Evolutionary conservation across 768 basidiomycete genomes (phyloP).

Genomic region (Phaffia tasmanica): DNA sequence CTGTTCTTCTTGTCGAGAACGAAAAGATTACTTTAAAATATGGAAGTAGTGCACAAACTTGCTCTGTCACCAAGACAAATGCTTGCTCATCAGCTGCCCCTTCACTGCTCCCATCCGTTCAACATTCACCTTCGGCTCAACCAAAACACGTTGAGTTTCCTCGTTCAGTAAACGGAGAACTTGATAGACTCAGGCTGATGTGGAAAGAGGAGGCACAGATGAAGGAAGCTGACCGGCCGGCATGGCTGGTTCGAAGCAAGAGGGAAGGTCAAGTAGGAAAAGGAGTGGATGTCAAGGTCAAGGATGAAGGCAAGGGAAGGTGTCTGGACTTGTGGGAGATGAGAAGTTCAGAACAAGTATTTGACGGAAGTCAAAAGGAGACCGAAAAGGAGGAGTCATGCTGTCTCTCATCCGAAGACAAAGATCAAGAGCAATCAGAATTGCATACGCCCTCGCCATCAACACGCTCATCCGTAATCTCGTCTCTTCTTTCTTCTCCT

Average conservation of each 20-base stretch:
- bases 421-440: background rate
- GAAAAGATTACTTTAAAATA: background rate
- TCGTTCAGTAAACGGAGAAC: conserved; percentile 7
- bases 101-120: background rate
- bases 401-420: background rate
- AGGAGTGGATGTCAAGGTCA: conserved; percentile 10
- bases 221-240: conserved; percentile 18
- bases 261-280: conserved; percentile 8
- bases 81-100: background rate
- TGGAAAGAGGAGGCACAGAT: conserved; percentile 6
- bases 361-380: background rate
- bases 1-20: background rate
- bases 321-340: conserved; percentile 17
- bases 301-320: conserved; percentile 3
- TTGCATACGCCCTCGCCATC: background rate
- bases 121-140: background rate
- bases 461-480: background rate
- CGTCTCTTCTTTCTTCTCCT: background rate
- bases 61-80: background rate
- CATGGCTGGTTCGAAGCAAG: conserved; percentile 14
- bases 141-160: background rate
- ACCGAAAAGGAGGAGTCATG: background rate
- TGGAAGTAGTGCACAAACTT: background rate
- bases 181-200: conserved; percentile 8
- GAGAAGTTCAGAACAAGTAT: background rate